These are phyloP conservation scores for Petunia axillaris DNA, from an alignment of 257 asterid genomes.

Conservation along the genomic window DNA sequence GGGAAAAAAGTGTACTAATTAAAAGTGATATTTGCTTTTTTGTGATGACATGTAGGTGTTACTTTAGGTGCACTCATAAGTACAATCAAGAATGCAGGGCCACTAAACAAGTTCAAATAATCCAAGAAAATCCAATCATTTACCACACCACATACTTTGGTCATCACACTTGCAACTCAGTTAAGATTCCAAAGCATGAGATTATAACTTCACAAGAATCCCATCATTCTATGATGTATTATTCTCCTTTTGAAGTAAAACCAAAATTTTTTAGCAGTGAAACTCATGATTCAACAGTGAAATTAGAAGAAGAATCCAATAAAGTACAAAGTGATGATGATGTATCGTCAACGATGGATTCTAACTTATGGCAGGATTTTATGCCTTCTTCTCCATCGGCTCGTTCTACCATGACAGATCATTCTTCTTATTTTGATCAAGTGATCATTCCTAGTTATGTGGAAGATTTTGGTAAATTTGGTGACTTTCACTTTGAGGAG, in stretches of 20 bases:
- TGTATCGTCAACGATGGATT: constrained; percentile 38
- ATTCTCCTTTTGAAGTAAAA: constrained; percentile 30
- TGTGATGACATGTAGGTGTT: constrained; percentile 50
- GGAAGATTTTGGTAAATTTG: constrained; percentile 22
- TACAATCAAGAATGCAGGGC: constrained; percentile 67
- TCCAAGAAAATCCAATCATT: constrained; percentile 32
- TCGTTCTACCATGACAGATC: background rate
- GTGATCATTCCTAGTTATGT: background rate
- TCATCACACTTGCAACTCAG: constrained; percentile 55
- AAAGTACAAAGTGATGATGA: constrained; percentile 30
- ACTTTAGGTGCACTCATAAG: constrained; percentile 77
- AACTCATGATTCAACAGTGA: constrained; percentile 8
- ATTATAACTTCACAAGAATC: background rate
- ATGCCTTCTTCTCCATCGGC: constrained; percentile 27
- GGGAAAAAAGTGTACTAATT: too few species aligned
- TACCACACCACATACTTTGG: constrained; percentile 67
- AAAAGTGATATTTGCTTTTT: background rate
- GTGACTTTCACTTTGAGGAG: constrained; percentile 16
- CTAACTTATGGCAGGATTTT: constrained; percentile 44
- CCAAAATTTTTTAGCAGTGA: background rate
- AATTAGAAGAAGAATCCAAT: background rate
- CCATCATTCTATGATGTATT: constrained; percentile 33
- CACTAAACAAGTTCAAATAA: constrained; percentile 63
- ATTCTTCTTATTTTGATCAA: background rate
- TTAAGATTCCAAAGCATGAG: background rate